phyloP scores from a whole-genome alignment of 768 basidiomycete genomes.

The Holtermanniella nyarrowii region DNA sequence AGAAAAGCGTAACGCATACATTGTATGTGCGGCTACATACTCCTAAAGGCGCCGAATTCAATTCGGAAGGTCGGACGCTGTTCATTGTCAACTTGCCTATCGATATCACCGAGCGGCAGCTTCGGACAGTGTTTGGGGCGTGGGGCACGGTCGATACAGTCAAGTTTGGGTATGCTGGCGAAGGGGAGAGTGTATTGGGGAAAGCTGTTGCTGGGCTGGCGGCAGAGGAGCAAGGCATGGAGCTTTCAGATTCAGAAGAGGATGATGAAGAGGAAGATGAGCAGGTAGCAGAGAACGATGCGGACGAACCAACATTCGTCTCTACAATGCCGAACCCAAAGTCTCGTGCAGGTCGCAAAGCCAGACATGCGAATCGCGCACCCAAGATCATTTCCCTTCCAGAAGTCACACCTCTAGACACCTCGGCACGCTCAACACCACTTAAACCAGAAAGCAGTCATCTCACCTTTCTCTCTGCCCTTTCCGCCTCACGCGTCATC shows the following conservation, averaged over 20 bases:
- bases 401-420: slow-evolving; percentile 54
- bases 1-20: background rate
- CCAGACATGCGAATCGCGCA: background rate
- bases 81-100: slow-evolving; percentile 85
- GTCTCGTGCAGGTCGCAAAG: background rate
- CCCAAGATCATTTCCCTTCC: slow-evolving; percentile 32
- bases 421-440: slow-evolving; percentile 50
- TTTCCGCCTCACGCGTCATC: slow-evolving; percentile 61
- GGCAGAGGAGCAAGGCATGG: slow-evolving; percentile 11
- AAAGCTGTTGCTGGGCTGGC: slow-evolving; percentile 17
- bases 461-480: slow-evolving; percentile 58
- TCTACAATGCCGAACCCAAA: background rate
- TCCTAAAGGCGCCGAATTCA: slow-evolving; percentile 12
- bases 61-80: slow-evolving; percentile 58
- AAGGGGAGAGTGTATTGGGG: slow-evolving; percentile 41
- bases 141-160: slow-evolving; percentile 70
- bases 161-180: slow-evolving; percentile 46
- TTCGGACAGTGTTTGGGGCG: slow-evolving; percentile 63
- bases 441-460: slow-evolving; percentile 50
- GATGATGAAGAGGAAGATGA: slow-evolving; percentile 32
- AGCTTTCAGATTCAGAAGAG: slow-evolving; percentile 4
- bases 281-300: slow-evolving; percentile 16
- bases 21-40: background rate
- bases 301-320: slow-evolving; percentile 11
- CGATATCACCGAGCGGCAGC: slow-evolving; percentile 72